Conservation (phyloP, 2,329 filamentous ascomycete genomes). For the Lithohypha guttulata region DNA sequence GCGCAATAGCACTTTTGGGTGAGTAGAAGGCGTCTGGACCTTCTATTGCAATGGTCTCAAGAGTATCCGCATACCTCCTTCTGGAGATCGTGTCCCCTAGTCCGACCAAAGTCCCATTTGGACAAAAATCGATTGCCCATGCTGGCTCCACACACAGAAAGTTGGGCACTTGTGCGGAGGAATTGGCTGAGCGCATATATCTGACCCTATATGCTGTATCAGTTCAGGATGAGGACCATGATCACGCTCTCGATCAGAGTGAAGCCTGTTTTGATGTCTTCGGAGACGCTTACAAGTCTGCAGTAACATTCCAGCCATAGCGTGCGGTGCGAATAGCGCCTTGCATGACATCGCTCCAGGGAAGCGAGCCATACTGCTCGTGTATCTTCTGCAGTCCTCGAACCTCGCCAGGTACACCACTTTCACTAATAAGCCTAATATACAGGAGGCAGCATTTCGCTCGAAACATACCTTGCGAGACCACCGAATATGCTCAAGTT, state of each 20-base stretch:
- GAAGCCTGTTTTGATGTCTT: no score
- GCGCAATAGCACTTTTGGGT: constrained; percentile 58
- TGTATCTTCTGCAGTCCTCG: constrained; percentile 72
- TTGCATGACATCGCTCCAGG: constrained; percentile 61
- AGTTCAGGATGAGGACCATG: no score
- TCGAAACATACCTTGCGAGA: constrained; percentile 44
- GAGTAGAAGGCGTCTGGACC: constrained; percentile 69
- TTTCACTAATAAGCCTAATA: constrained; percentile 21
- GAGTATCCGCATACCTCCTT: constrained; percentile 66
- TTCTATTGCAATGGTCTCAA: constrained; percentile 63
- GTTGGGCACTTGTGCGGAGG: constrained; percentile 36
- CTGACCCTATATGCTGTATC: constrained; percentile 63
- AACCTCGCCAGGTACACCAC: constrained; percentile 50
- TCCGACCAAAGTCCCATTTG: constrained; percentile 60
- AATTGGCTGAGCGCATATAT: constrained; percentile 54
- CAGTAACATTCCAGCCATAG: constrained; percentile 60
- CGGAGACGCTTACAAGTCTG: no score
- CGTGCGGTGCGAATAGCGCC: constrained; percentile 66
- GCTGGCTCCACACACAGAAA: constrained; percentile 65
- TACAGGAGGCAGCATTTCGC: not conserved
- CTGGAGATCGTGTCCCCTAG: constrained; percentile 71
- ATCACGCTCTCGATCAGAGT: no score
- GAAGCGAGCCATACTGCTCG: constrained; percentile 45
- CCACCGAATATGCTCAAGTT: constrained; percentile 60
- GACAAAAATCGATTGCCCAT: constrained; percentile 84